Evolutionary conservation across 2,329 filamentous ascomycete genomes (phyloP).

Genomic region (Fusarium phyllophilum): DNA sequence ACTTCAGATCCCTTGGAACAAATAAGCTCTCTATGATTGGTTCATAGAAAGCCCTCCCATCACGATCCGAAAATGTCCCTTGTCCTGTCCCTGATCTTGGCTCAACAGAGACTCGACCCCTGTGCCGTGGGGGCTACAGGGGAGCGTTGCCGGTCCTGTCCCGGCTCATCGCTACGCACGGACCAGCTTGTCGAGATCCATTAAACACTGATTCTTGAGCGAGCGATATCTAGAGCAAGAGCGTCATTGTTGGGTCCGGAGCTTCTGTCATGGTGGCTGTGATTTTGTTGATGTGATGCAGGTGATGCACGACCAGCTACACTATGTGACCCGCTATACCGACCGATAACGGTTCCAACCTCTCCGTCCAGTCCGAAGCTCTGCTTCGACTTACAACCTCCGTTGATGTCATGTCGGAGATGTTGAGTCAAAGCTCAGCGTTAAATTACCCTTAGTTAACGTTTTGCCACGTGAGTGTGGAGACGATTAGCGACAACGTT

Average conservation of each 20-base stretch:
- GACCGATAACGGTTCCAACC: neutral
- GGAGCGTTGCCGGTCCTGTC: constrained; percentile 27
- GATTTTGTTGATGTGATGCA: constrained; percentile 4
- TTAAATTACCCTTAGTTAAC: neutral
- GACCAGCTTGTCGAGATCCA: constrained; percentile 32
- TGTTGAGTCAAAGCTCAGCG: constrained; percentile 4
- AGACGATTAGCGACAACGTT: constrained; percentile 28
- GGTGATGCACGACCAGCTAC: neutral
- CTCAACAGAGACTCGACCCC: constrained; percentile 27
- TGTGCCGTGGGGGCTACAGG: constrained; percentile 37
- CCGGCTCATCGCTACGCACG: constrained; percentile 37
- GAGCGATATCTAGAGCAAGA: constrained; percentile 21
- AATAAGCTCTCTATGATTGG: constrained; percentile 40
- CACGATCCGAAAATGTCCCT: constrained; percentile 33
- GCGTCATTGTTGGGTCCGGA: constrained; percentile 36
- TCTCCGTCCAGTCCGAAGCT: neutral
- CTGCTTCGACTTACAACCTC: constrained; percentile 24
- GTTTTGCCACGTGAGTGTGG: constrained; percentile 42
- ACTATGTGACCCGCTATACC: neutral
- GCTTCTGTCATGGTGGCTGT: constrained; percentile 10
- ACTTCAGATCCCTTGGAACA: constrained; percentile 23
- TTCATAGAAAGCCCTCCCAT: constrained; percentile 8
- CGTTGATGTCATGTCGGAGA: constrained; percentile 14
- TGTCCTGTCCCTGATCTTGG: constrained; percentile 36
- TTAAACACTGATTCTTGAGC: constrained; percentile 16